Base-by-base conservation (phyloP, 331 rosid species). In the Acacia concinna region DNA sequence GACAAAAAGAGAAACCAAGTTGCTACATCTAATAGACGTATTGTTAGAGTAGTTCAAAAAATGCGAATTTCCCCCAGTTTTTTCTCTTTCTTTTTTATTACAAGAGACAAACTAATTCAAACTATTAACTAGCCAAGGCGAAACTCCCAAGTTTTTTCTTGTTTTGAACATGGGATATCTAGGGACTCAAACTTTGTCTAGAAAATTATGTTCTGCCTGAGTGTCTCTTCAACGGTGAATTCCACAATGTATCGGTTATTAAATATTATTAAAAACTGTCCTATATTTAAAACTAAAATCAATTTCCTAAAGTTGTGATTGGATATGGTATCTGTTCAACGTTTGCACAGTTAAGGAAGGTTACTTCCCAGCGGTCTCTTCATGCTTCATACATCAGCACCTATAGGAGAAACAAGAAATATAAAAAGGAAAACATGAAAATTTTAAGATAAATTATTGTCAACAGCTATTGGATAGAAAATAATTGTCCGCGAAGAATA, bases 401-500 rank as follows among this genome's bases (percentile, higher is more conserved):
- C 59, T 23, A 60, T 41, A 15, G 8, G 47, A 27, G 38, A 81
- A 60, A 35, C 21, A 74, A 47, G 43, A 57, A 27, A 60, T 32
- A 71, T 3, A 25, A 13, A 13, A 40, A 66, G 17, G 21, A 12
- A 41, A 68, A 25, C 13, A 14, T 5, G 21, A 27, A 15, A 37
- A 25, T 27, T 69, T 47, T 30, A 63, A 38, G 67, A 34, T 75
- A 69, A 54, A 30, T 74, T 78, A 74, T 69, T 49, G 62, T 13
- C 54, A 68, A 78, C 37, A 51, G 27, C 30, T 32, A n/a, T 14
- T 43, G 68, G 1, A 11, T 7, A 4, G 8, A 38, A 70, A 64
- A 27, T 10, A 37, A 41, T 31, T 72, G 52, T 73, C 40, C 37
- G 11, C 35, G 30, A 27, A 77, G 73, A 54, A 47, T 46, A 1